Percentiles rank a stretch among this genome's conserved stretches.
These are phyloP conservation scores for Arabidopsis thaliana DNA, from an alignment of 345 rosid species.

Conservation along the genomic window DNA sequence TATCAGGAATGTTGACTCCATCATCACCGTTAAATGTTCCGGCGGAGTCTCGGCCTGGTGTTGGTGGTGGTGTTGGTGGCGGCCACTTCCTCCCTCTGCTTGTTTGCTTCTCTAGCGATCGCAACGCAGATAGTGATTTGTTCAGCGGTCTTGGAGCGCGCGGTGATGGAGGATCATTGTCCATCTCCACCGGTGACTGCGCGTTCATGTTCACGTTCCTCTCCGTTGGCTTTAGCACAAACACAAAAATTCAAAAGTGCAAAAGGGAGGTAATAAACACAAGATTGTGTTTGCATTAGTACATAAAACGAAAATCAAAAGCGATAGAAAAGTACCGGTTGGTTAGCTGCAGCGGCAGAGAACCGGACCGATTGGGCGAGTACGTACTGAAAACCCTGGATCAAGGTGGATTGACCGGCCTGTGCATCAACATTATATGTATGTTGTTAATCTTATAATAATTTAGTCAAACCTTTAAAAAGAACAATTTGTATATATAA, in stretches of 20 bases:
- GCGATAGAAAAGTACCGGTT: constrained; percentile 41
- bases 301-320: background rate
- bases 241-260: background rate
- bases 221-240: constrained; percentile 5
- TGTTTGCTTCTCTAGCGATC: constrained; percentile 39
- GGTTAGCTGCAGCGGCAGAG: constrained; percentile 36
- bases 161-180: constrained; percentile 27
- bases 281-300: too few relatives aligned
- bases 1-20: constrained; percentile 38
- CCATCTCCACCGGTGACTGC: constrained; percentile 35
- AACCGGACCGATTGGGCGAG: constrained; percentile 60
- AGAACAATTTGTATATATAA: too few relatives aligned
- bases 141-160: constrained; percentile 33
- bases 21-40: constrained; percentile 35
- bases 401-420: constrained; percentile 58
- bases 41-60: constrained; percentile 45
- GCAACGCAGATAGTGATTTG: constrained; percentile 32
- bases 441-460: background rate
- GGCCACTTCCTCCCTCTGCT: constrained; percentile 49
- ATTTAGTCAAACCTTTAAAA: too few relatives aligned
- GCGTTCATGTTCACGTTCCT: constrained; percentile 32
- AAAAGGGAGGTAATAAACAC: background rate
- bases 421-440: constrained; percentile 22
- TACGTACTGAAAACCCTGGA: constrained; percentile 60
- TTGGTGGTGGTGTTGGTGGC: constrained; percentile 42